Base-by-base conservation (phyloP, 2,329 filamentous ascomycete genomes). In the Colletotrichum trifolii region DNA sequence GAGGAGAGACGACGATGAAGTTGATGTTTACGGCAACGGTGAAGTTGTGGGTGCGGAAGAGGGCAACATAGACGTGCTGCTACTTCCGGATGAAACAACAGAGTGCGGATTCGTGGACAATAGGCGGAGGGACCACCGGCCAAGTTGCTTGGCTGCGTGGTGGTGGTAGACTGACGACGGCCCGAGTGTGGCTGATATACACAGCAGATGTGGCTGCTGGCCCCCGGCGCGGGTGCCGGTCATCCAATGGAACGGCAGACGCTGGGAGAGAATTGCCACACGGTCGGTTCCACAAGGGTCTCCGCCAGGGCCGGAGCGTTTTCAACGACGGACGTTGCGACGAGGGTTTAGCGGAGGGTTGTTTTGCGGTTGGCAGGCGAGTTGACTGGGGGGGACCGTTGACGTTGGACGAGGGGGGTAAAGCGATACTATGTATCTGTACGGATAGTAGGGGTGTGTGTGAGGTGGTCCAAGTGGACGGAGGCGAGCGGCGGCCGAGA, bases 171-270 rank as follows among this genome's bases (percentile, higher is more conserved):
- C 48, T 15, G 43, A 43, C 25, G 25, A 25, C 60, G 59, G 59
- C 53, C 60, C 55, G 49, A 45, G 52, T 67, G 65, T 67, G 65
- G 65, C 65, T 67, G 65, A 66, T 67, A 67, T 67, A 66, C 36
- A 53, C 25, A 61, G 56, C 49, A 60, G 61, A 50, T 67, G 65
- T 67, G 65, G 65, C 65, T 67, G 62, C 57, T 66, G 62, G 52
- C 55, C 54, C 46, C 53, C 50, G 54, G 46, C 47, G 34, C 35
- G 43, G 53, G 6, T 49, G 39, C 48, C 42, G 48, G 17, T 63
- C 64, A 58, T 63, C 64, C 60, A 66, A 64, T 59, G 53, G 34
- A 17, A 38, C 34, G 35, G 36, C 25, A 39, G 38, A 40, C 10
- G 39, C 45, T 6, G 7, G 34, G 34, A 40, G 33, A 45, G 43